Conservation (phyloP, 768 basidiomycete species). For the Trametes villosa region DNA sequence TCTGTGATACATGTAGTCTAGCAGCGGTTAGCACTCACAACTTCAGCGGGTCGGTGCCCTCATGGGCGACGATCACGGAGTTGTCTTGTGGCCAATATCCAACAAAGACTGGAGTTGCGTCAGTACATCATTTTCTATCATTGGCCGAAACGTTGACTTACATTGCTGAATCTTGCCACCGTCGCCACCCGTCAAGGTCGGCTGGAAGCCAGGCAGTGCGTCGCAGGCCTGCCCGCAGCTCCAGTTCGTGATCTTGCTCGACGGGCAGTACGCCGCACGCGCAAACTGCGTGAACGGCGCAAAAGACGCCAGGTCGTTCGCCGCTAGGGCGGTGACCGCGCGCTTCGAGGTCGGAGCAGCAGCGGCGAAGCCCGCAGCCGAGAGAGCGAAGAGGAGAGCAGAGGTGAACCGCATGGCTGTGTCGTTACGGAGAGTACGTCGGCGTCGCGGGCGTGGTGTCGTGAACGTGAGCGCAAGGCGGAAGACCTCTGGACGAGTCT, state of each 20-base stretch:
- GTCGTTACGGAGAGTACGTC: background rate
- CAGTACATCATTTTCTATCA: background rate
- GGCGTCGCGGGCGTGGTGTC: background rate
- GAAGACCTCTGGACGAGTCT: background rate
- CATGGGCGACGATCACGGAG: constrained; percentile 59
- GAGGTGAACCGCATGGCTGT: constrained; percentile 11
- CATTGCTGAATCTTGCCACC: constrained; percentile 53
- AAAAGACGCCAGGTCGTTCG: constrained; percentile 41
- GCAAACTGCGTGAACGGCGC: constrained; percentile 57
- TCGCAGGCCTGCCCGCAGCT: constrained; percentile 52
- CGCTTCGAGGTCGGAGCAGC: constrained; percentile 11
- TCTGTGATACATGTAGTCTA: background rate
- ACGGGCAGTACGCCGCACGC: constrained; percentile 58
- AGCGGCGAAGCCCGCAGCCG: constrained; percentile 1
- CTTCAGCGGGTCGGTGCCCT: constrained; percentile 61
- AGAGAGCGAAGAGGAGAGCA: background rate
- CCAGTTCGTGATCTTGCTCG: constrained; percentile 44
- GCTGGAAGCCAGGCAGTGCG: constrained; percentile 46
- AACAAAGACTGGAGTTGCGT: constrained; percentile 48
- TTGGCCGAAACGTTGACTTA: constrained; percentile 27
- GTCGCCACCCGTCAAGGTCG: constrained; percentile 54
- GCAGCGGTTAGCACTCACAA: constrained; percentile 43
- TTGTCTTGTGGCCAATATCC: constrained; percentile 57
- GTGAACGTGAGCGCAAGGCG: background rate
- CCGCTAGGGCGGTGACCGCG: constrained; percentile 32